phyloP scores from a whole-genome alignment of 192 early-diverging fungal species.

The Backusella luteola region DNA sequence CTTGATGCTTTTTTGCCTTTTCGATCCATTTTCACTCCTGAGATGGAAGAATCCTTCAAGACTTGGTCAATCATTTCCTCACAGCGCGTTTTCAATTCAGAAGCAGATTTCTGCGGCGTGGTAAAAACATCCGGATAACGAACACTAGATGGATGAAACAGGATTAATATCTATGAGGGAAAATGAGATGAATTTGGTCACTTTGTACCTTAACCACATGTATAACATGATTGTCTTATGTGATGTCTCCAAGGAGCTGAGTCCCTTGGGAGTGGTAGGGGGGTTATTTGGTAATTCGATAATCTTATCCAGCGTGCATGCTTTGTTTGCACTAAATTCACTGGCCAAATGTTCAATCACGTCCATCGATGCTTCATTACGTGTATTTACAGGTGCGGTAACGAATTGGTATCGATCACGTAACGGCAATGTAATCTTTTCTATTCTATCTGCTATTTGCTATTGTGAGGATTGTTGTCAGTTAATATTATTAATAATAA shows the following conservation, averaged over 20 bases:
- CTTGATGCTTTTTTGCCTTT: neutral
- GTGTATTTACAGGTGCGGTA: constrained; percentile 58
- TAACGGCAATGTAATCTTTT: constrained; percentile 55
- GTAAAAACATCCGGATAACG: constrained; percentile 62
- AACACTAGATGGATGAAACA: constrained; percentile 35
- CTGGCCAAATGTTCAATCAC: constrained; percentile 18
- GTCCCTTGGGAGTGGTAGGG: constrained; percentile 15
- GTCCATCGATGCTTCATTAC: constrained; percentile 26
- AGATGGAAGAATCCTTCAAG: constrained; percentile 7
- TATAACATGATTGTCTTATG: constrained; percentile 84
- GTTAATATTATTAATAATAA: neutral
- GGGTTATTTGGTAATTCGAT: constrained; percentile 45
- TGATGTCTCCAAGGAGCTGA: constrained; percentile 61
- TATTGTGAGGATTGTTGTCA: neutral
- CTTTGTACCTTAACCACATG: constrained; percentile 76
- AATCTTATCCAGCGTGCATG: constrained; percentile 48
- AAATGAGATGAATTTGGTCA: neutral
- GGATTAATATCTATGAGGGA: neutral
- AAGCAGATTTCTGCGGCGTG: constrained; percentile 41
- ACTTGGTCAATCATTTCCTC: constrained; percentile 35
- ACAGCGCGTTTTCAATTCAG: constrained; percentile 44
- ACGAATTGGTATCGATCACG: constrained; percentile 72
- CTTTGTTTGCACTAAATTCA: constrained; percentile 30
- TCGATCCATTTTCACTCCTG: neutral
- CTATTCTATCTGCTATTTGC: constrained; percentile 60